Conservation (phyloP, 805 yeast species). For the Monosporozyma servazzii region DNA sequence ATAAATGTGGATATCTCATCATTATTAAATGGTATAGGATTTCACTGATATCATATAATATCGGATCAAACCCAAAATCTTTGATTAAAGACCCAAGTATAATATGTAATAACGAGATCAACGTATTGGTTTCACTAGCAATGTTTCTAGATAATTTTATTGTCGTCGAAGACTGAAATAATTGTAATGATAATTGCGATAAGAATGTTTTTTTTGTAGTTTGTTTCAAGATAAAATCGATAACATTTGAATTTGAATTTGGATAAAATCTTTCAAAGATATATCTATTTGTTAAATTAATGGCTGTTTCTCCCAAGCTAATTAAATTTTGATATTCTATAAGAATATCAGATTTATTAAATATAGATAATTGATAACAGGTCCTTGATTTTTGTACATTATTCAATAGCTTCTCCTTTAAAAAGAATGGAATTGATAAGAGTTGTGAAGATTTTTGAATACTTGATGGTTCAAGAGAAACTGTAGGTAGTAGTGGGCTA, state of each 20-base stretch:
- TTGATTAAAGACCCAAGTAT: constrained; percentile 59
- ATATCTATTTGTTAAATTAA: constrained; percentile 46
- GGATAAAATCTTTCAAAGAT: constrained; percentile 48
- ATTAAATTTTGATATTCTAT: constrained; percentile 38
- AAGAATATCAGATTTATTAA: constrained; percentile 29
- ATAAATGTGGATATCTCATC: constrained; percentile 46
- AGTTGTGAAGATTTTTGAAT: neutral
- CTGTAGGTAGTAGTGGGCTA: neutral
- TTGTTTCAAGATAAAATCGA: constrained; percentile 42
- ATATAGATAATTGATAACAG: constrained; percentile 31
- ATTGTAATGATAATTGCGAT: constrained; percentile 16
- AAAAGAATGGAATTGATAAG: constrained; percentile 13
- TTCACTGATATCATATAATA: constrained; percentile 55
- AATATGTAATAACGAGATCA: constrained; percentile 35
- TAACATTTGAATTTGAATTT: constrained; percentile 34
- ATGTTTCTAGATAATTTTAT: neutral
- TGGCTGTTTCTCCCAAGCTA: constrained; percentile 48
- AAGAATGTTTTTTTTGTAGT: constrained; percentile 33
- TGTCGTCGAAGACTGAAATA: constrained; percentile 12
- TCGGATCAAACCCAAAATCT: constrained; percentile 62
- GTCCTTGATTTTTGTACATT: constrained; percentile 56
- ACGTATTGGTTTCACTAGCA: constrained; percentile 24
- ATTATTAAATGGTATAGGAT: constrained; percentile 50
- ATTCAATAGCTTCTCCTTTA: constrained; percentile 33
- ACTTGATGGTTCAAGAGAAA: neutral